Evolutionary conservation across 768 basidiomycete genomes (phyloP), one percentile per base, ranked within the genome.

Genomic region (Hygrophoropsis aurantiaca): DNA sequence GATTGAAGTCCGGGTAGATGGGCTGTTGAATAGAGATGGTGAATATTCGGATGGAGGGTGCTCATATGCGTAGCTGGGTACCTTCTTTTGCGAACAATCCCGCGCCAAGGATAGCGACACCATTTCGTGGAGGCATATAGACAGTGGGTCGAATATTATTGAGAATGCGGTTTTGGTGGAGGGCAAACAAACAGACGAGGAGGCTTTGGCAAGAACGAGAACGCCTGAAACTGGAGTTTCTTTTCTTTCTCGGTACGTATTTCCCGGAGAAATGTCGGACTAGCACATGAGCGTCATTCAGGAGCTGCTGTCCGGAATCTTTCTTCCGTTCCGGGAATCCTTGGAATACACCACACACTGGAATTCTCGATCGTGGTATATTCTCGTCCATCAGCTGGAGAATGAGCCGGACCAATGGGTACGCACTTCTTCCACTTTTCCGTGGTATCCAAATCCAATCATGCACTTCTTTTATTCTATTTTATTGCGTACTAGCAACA

Each of bases 31-130:
- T 42, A 46, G 25, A 49, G 32, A 13, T 33, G 53, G 58, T 57
- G 49, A 63, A 53, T 53, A 58, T 43, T 47, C 52, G 52, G 54
- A 52, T 19, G 40, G 51, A 50, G 34, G 11, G 38, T 36, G 32
- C 50, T 42, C 32, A 18, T 48, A 40, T 27, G 35, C 34, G 18
- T 40, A 53, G 42, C 33, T 18, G 21, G 19, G 39, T 56, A 85
- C 87, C 86, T 74, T 85, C 81, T 55, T 74, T 82, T 44, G 84
- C 85, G 54, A 90, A 90, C 47, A 91, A 75, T 18, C 91, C 90
- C 40, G 87, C 82, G 50, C 90, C 90, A 37, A 93, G 79, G 56
- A 94, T 79, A 20, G 90, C 91, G 46, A 88, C 68, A 23, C 84
- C 82, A 44, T 69, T 52, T n/a, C 42, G n/a, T 62, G 27, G 32